Evolutionary conservation across 345 rosid species (phyloP), one percentile per base, ranked within the genome.

Genomic region (Populus alba): DNA sequence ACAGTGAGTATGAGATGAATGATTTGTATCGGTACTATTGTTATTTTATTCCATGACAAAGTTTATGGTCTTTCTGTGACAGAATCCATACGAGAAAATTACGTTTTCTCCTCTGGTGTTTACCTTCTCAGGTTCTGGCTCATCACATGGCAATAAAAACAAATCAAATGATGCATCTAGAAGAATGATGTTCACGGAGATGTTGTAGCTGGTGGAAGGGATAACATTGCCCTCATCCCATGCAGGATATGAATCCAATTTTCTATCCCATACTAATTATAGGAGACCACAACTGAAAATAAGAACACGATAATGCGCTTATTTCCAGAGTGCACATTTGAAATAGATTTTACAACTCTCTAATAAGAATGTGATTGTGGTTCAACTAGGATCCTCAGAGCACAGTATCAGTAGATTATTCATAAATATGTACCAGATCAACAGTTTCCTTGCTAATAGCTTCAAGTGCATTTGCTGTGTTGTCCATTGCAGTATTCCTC

Each of bases 391-490:
- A 75, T 22, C 25, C 41, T 29, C 22, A 37, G 23, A 70, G 6
- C 66, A 33, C 65, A 23, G n/a, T 10, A 22, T 13, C 11, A 39
- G 8, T 4, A 8, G 8, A 20, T 11, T 55, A 4, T 27, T 57
- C 47, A 53, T 43, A 8, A 67, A 13, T 9, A 51, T 66, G 18
- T 79, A 91, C 98, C 84, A 92, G 82, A 83, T 94, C 97, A 87
- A 92, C 82, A 77, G 86, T 89, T 87, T 91, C 98, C 63, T 88
- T 88, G 86, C 76, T 91, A 47, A 94, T 86, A 76, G 93, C 98
- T 85, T 90, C 89, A 68, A 92, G 88, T 57, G 94, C 84, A 22
- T 74, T 76, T 47, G 87, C 75, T 70, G 84, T 85, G 53, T 85
- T 83, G 35, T 89, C 86, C 94, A 88, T 89, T 57, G 80, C 43